Evolutionary conservation across 139 green algal genomes (phyloP).

Genomic region (Chlamydomonas incerta): DNA sequence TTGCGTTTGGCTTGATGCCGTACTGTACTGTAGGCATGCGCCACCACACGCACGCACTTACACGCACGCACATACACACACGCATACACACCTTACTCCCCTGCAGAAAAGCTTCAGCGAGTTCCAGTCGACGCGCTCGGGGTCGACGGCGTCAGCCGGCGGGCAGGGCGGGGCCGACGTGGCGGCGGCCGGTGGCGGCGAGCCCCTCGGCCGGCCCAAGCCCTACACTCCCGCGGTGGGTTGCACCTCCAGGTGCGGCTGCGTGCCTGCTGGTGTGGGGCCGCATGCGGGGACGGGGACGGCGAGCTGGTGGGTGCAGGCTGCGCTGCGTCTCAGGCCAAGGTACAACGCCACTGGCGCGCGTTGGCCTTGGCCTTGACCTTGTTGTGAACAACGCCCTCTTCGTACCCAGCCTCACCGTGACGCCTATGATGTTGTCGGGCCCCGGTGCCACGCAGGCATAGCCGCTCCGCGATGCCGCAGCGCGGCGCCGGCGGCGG

Average conservation of each 20-base stretch:
- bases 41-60: too few species aligned
- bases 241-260: conserved; percentile 18
- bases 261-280: too few species aligned
- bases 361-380: too few species aligned
- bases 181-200: conserved; percentile 2
- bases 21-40: too few species aligned
- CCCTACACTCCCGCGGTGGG: conserved; percentile 33
- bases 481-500: neutral
- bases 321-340: too few species aligned
- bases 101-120: conserved; percentile 21
- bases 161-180: neutral
- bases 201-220: neutral
- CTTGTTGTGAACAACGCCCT: too few species aligned
- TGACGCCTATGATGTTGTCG: too few species aligned
- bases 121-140: neutral
- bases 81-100: too few species aligned
- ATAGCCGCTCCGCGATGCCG: neutral
- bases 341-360: too few species aligned
- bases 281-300: neutral
- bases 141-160: neutral
- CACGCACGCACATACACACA: too few species aligned
- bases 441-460: neutral
- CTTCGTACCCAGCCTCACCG: too few species aligned
- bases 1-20: too few species aligned
- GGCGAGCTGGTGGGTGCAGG: neutral